A percentile compares a stretch with the other conserved stretches of the same genome.
These are phyloP conservation scores for Marasmius oreades DNA, from an alignment of 1,284 basidiomycete species.

Conservation along the genomic window DNA sequence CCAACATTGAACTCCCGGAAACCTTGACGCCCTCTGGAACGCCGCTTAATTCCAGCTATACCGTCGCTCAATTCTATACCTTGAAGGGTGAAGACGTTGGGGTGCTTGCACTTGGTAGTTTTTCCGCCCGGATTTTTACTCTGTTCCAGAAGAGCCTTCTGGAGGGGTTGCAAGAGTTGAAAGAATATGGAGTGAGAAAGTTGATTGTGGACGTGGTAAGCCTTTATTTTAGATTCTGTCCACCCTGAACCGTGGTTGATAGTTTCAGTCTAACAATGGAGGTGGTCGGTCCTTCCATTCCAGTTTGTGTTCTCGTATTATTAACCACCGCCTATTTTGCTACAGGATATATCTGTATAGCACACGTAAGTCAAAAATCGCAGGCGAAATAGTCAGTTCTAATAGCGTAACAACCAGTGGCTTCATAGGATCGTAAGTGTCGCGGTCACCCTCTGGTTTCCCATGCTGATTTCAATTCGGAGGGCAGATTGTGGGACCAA, in stretches of 20 bases:
- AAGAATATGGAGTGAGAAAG: constrained; percentile 44
- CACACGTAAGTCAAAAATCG: constrained; percentile 40
- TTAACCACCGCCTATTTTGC: neutral
- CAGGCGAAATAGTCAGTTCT: neutral
- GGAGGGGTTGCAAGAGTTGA: constrained; percentile 46
- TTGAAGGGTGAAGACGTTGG: constrained; percentile 47
- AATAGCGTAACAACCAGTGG: constrained; percentile 36
- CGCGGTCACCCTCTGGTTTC: neutral
- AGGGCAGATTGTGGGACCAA: constrained; percentile 50
- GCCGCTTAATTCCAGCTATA: constrained; percentile 41
- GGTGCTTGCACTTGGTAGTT: constrained; percentile 57
- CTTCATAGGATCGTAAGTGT: constrained; percentile 54
- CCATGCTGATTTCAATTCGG: neutral
- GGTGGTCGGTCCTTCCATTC: constrained; percentile 35
- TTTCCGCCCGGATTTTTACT: constrained; percentile 42
- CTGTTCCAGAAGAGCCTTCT: constrained; percentile 42
- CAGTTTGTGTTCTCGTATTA: neutral
- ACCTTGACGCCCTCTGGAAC: constrained; percentile 36
- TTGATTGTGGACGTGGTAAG: constrained; percentile 57
- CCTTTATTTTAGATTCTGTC: constrained; percentile 11
- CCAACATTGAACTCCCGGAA: constrained; percentile 49
- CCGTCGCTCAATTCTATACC: constrained; percentile 53
- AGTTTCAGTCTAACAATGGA: constrained; percentile 51
- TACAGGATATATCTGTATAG: constrained; percentile 53
- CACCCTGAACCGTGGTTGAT: neutral